Evolutionary conservation across 176 grass and related monocot species (phyloP).

Genomic region (Bonia amplexicaulis): DNA sequence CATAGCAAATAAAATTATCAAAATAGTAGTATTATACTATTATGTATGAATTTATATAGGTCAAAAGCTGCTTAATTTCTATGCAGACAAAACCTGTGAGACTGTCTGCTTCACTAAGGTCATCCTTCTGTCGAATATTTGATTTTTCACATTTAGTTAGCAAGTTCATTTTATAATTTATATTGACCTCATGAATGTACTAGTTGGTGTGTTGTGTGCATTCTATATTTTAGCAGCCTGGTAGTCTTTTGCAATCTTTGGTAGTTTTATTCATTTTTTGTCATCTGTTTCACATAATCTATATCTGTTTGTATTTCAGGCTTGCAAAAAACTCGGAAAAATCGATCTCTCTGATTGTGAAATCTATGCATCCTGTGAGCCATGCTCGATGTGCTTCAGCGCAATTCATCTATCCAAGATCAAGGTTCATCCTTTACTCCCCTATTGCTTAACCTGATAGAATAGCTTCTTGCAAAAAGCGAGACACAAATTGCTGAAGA

Average conservation of each 20-base stretch:
- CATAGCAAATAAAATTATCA: neutral
- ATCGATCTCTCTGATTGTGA: slow-evolving; percentile 81
- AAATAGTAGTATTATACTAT: neutral
- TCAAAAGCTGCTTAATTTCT: neutral
- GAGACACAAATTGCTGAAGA: neutral
- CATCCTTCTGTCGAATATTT: neutral
- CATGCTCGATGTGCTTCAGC: slow-evolving; percentile 80
- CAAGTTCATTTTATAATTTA: neutral
- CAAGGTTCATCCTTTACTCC: slow-evolving; percentile 39
- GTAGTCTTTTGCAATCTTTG: neutral
- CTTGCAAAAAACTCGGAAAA: slow-evolving; percentile 79
- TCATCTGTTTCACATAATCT: neutral
- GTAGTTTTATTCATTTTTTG: neutral
- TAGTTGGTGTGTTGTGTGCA: neutral
- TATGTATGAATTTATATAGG: neutral
- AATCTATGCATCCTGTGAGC: slow-evolving; percentile 80
- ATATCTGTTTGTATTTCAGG: slow-evolving; percentile 28
- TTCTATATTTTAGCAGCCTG: neutral
- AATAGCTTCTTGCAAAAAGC: neutral
- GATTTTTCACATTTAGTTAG: neutral
- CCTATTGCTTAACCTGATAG: neutral
- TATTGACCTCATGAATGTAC: neutral
- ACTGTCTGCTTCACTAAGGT: neutral
- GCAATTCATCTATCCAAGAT: slow-evolving; percentile 77
- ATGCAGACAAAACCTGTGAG: neutral